Conservation (phyloP, 2,329 filamentous ascomycete genomes). For the Byssochlamys sp. region DNA sequence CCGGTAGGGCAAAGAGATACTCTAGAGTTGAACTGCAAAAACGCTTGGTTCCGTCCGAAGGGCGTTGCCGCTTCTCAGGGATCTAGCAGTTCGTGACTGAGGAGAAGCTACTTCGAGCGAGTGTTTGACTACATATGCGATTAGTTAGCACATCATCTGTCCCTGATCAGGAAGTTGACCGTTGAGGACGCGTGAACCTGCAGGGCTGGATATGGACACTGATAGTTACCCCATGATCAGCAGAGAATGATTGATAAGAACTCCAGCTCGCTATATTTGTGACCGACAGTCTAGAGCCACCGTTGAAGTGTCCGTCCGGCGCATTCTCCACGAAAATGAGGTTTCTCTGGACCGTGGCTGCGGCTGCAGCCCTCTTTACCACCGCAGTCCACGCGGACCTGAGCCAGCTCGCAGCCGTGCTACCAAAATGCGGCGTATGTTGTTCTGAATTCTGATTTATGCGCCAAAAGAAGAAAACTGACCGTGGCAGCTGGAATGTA, state of each 20-base stretch:
- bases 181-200: background rate
- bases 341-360: background rate
- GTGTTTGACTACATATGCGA: background rate
- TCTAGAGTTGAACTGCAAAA: background rate
- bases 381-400: background rate
- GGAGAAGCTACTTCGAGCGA: background rate
- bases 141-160: background rate
- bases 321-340: background rate
- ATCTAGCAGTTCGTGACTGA: background rate
- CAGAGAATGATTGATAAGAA: constrained; percentile 4
- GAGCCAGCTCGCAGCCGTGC: constrained; percentile 6
- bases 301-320: background rate
- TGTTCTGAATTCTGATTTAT: background rate
- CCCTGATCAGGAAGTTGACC: background rate
- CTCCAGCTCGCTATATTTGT: constrained; percentile 5
- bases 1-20: background rate
- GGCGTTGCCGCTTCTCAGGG: background rate
- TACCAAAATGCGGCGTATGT: constrained; percentile 17
- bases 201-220: background rate
- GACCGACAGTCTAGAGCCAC: constrained; percentile 4
- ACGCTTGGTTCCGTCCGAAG: background rate
- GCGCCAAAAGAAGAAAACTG: background rate
- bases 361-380: background rate
- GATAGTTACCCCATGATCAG: background rate
- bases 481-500: constrained; percentile 14